Evolutionary conservation across 169 alveolate species (phyloP).

Genomic region (Cryptosporidium sp.): DNA sequence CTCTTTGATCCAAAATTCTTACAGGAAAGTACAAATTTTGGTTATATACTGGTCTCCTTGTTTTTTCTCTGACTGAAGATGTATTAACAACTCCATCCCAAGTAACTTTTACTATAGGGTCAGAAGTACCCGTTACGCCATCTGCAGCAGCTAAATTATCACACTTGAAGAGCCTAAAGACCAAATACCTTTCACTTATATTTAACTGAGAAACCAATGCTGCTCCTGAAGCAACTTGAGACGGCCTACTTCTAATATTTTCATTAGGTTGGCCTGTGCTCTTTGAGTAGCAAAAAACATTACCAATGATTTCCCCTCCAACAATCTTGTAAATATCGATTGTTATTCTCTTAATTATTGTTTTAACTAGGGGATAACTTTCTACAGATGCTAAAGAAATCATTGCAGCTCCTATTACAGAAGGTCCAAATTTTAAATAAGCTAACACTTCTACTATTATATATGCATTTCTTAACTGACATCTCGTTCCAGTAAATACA

Average conservation of each 20-base stretch:
- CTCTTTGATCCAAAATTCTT: constrained; percentile 85
- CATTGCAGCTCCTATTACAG: constrained; percentile 78
- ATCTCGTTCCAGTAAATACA: constrained; percentile 61
- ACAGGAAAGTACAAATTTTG: constrained; percentile 89
- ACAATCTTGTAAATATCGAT: constrained; percentile 76
- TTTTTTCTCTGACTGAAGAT: constrained; percentile 81
- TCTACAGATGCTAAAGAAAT: constrained; percentile 79
- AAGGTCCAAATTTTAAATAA: constrained; percentile 56
- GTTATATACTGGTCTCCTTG: constrained; percentile 85
- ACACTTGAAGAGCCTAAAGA: constrained; percentile 84
- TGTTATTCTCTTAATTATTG: constrained; percentile 79
- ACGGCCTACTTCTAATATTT: constrained; percentile 77
- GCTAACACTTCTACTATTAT: constrained; percentile 63
- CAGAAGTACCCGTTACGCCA: constrained; percentile 85
- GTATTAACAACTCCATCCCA: constrained; percentile 88
- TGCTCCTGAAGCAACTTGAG: constrained; percentile 79
- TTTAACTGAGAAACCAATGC: constrained; percentile 79
- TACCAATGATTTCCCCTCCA: constrained; percentile 81
- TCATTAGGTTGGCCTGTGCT: constrained; percentile 78
- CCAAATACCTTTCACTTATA: constrained; percentile 79
- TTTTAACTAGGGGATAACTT: constrained; percentile 78
- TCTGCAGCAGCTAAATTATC: constrained; percentile 86
- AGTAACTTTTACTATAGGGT: constrained; percentile 87
- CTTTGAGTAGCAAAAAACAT: constrained; percentile 78
- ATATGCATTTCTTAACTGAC: constrained; percentile 42